Base-by-base conservation (phyloP, 2,329 filamentous ascomycete species). In the Atkinsonella texensis region DNA sequence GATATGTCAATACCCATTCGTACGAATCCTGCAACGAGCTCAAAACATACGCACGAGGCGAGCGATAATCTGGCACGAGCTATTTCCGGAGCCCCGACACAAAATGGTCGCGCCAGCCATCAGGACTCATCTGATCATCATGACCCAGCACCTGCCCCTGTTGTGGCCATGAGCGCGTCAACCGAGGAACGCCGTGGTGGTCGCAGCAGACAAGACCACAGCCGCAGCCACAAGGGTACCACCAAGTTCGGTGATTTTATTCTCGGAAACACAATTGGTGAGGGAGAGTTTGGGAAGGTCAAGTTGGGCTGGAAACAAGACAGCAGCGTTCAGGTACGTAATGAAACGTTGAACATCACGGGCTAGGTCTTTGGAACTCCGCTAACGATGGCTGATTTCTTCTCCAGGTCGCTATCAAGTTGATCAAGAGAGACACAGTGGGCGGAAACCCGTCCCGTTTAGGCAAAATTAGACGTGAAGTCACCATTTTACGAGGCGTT, bases 221-320 rank as follows among this genome's bases (percentile, higher is more conserved):
- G 63, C 56, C 64, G 67, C 17, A 62, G 56, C 52, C 64, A 83
- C 59, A 95, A 94, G 48, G 64, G 72, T 81, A 71, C 63, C 10
- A 89, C 85, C 42, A 90, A 88, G 58, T 97, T 98, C 65, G 91
- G 91, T 54, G 89, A 96, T 56, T 98, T 97, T 68, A 89, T 95
- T 54, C 77, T 98, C 3, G 93, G 93, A 38, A 91, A 95, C 67
- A 97, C 91, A 2, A 84, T 98, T 48, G 93, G 93, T 48, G 93
- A 98, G 72, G 93, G 93, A 55, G 93, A 98, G 69, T 98, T 98
- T 66, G 93, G 93, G 58, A 98, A 98, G 67, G 93, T 98, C 61
- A 97, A 96, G 69, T 82, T 97, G 63, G 93, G 93, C 28, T 98
- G 93, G 93, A 97, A 96, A 69, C 87, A 89, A 65, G 90, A 95